Evolutionary conservation across 441 rosid genomes (phyloP), one percentile per base, ranked within the genome.

Genomic region (Croton laevigatus): DNA sequence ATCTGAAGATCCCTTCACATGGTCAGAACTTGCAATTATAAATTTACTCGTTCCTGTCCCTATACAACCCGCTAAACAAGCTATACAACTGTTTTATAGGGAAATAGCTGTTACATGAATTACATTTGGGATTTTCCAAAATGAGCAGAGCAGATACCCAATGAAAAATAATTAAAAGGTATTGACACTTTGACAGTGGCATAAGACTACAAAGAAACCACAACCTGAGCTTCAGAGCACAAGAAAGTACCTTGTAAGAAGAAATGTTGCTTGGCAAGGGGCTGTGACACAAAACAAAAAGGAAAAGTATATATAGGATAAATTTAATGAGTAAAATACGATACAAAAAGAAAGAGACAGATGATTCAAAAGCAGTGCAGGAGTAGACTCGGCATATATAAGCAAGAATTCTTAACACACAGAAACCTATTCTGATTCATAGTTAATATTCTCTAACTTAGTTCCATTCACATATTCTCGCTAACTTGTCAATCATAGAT

Each of bases 1-100:
- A 77, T 91, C 96, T 80, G 98, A 94, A 78, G 96, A 91, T 69
- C 97, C 98, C 97, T 91, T 84, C 82, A 87, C 81, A 87, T 44
- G 37, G 75, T 84, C 73, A 81, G 84, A 81, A 75, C 72, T 83
- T 69, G 76, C 77, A 70, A 71, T 71, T 61, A 74, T 76, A 68
- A 76, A 76, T 17, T 60, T 54, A 54, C 59, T 45, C 10, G 20
- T 54, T 69, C 51, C 20, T 60, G 4, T 13, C 44, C 48, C 62
- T 63, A 32, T 11, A 67, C 66, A 59, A 70, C 20, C 55, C 45
- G 19, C 23, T 62, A 37, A 42, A 46, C 11, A 38, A 55, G 59
- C 64, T 38, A 16, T 44, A 55, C 23, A 40, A 52, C 42, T 19
- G 14, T 40, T 62, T 62, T 22, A 60, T 49, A 4, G 13, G 51